Evolutionary conservation across 177 flowering plant genomes (phyloP).

Genomic region (Vitis hybrid): DNA sequence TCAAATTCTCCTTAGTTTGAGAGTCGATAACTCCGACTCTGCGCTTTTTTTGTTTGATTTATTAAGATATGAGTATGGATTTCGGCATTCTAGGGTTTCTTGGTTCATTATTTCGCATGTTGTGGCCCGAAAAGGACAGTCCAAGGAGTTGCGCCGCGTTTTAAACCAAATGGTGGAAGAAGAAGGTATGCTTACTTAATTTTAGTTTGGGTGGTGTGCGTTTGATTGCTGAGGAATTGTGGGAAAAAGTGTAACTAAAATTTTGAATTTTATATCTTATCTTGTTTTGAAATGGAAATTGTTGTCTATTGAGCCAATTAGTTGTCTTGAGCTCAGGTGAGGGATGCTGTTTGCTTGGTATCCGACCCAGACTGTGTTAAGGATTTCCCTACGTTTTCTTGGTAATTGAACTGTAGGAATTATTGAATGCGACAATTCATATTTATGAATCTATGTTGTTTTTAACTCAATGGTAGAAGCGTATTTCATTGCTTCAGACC

Average conservation of each 20-base stretch:
- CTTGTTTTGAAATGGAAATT: background rate
- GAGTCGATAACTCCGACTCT: conserved; percentile 23
- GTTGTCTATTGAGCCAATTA: too few relatives aligned
- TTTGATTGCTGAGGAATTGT: background rate
- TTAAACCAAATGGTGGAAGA: conserved; percentile 34
- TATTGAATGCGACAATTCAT: too few relatives aligned
- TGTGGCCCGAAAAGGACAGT: conserved; percentile 43
- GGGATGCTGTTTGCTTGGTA: too few relatives aligned
- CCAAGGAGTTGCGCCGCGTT: conserved; percentile 33
- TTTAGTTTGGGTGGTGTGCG: background rate
- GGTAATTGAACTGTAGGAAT: too few relatives aligned
- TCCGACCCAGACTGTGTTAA: too few relatives aligned
- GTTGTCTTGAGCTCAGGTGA: too few relatives aligned
- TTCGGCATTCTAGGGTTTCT: conserved; percentile 42
- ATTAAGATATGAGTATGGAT: conserved; percentile 37
- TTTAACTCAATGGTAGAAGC: too few relatives aligned
- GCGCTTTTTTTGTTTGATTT: conserved; percentile 35
- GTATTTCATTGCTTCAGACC: too few relatives aligned
- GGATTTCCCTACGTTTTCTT: too few relatives aligned
- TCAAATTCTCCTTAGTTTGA: conserved; percentile 25
- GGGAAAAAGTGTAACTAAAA: background rate
- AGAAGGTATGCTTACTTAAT: conserved; percentile 41
- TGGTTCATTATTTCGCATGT: conserved; percentile 42
- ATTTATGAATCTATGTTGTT: too few relatives aligned
- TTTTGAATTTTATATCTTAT: background rate